Evolutionary conservation across 1,139 yeast species (phyloP).

Genomic region (Debaryomyces udenii): DNA sequence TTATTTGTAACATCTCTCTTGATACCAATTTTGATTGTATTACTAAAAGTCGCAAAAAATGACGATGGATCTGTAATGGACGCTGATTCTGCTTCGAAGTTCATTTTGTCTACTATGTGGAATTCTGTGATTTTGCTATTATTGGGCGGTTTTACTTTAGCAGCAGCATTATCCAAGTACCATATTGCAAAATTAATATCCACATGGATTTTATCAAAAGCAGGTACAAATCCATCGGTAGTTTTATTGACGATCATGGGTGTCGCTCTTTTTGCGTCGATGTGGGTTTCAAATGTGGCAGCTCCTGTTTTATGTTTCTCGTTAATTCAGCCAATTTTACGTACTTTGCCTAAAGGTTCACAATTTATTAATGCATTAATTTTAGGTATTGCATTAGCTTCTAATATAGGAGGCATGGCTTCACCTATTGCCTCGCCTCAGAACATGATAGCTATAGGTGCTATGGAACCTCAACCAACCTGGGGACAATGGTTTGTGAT

Average conservation of each 20-base stretch:
- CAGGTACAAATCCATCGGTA: conserved; percentile 68
- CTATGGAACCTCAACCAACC: conserved; percentile 65
- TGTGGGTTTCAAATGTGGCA: conserved; percentile 83
- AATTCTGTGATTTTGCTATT: conserved; percentile 70
- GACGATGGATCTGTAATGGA: conserved; percentile 57
- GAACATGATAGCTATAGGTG: conserved; percentile 72
- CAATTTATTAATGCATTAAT: conserved; percentile 66
- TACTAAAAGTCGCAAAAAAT: conserved; percentile 59
- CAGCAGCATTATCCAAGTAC: conserved; percentile 72
- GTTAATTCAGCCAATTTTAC: conserved; percentile 62
- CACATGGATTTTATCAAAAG: conserved; percentile 62
- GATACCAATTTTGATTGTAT: conserved; percentile 61
- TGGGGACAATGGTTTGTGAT: conserved; percentile 82
- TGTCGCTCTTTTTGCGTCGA: conserved; percentile 68
- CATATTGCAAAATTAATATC: conserved; percentile 70
- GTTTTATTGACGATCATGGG: conserved; percentile 67
- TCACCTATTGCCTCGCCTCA: conserved; percentile 84
- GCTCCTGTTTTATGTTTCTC: conserved; percentile 77
- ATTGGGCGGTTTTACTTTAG: conserved; percentile 73
- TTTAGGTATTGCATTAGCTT: conserved; percentile 71
- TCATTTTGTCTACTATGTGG: conserved; percentile 67
- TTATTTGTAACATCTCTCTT: conserved; percentile 66
- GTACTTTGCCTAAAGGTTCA: conserved; percentile 63
- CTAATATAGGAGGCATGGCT: conserved; percentile 78
- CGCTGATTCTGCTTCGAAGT: conserved; percentile 57